Conservation (phyloP, 495 filamentous ascomycete species). For the Niebla homalea region DNA sequence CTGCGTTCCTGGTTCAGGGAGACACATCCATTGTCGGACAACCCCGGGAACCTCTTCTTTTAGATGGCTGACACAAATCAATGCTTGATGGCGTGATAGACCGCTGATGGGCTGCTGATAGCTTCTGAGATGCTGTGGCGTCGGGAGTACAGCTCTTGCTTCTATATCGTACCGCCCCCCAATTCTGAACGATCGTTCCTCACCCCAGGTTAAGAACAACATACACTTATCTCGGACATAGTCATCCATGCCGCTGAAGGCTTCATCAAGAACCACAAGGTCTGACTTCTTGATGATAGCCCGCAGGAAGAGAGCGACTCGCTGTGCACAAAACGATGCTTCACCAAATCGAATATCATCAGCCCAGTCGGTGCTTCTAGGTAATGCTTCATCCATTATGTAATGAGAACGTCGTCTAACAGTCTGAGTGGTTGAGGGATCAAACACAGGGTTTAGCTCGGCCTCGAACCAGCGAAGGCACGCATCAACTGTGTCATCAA, state of each 20-base stretch:
- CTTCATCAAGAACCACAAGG: slow-evolving; percentile 82
- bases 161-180: slow-evolving; percentile 12
- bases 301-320: slow-evolving; percentile 72
- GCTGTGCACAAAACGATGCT: slow-evolving; percentile 64
- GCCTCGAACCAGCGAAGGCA: slow-evolving; percentile 58
- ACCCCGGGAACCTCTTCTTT: slow-evolving; percentile 75
- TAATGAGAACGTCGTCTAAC: neutral
- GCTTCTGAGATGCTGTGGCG: neutral
- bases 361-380: slow-evolving; percentile 48
- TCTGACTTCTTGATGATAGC: slow-evolving; percentile 73
- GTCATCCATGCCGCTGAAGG: slow-evolving; percentile 81
- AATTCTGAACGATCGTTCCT: slow-evolving; percentile 17
- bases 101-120: slow-evolving; percentile 16
- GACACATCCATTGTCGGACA: slow-evolving; percentile 65
- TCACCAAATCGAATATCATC: slow-evolving; percentile 56
- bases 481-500: slow-evolving; percentile 45
- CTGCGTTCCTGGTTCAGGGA: slow-evolving; percentile 51
- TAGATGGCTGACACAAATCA: slow-evolving; percentile 82
- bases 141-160: slow-evolving; percentile 1
- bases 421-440: neutral
- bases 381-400: slow-evolving; percentile 11
- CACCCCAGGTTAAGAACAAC: slow-evolving; percentile 55
- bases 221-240: slow-evolving; percentile 72
- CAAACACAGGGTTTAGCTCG: slow-evolving; percentile 48
- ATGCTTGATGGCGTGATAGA: slow-evolving; percentile 53